Conservation (phyloP, 176 grass and related monocot genomes). For the Avena eriantha region DNA sequence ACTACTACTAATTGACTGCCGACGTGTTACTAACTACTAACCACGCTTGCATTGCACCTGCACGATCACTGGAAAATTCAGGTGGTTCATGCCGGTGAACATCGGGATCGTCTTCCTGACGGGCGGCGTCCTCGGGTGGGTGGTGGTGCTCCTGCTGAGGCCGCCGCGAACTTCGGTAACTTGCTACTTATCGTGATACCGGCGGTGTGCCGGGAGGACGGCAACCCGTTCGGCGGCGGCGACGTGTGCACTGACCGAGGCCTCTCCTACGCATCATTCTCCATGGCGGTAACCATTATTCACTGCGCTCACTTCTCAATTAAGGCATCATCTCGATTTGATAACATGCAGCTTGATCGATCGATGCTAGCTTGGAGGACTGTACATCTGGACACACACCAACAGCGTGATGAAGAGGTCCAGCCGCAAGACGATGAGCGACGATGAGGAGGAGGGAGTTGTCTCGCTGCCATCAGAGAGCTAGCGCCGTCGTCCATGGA, state of each 20-base stretch:
- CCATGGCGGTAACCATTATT: conserved; percentile 50
- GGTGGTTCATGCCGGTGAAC: conserved; percentile 93
- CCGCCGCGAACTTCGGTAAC: conserved; percentile 76
- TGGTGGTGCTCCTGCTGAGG: conserved; percentile 51
- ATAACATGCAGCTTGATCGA: background rate
- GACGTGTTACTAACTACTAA: background rate
- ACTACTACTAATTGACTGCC: no score
- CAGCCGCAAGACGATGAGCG: conserved; percentile 29
- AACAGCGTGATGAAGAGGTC: conserved; percentile 65
- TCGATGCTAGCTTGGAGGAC: conserved; percentile 45
- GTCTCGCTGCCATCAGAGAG: background rate
- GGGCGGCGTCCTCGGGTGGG: conserved; percentile 68
- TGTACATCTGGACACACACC: conserved; percentile 75
- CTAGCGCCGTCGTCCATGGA: background rate
- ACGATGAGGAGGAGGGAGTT: background rate
- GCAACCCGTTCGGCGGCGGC: conserved; percentile 60
- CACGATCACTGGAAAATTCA: background rate
- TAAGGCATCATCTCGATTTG: background rate
- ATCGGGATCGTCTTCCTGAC: conserved; percentile 65
- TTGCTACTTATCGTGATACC: conserved; percentile 68
- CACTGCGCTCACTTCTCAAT: background rate
- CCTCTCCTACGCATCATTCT: conserved; percentile 78
- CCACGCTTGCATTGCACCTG: background rate
- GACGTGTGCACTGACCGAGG: conserved; percentile 43
- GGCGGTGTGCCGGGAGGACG: conserved; percentile 61